Base-by-base conservation (phyloP, 805 yeast genomes). In the Zygosaccharomyces lentus region DNA sequence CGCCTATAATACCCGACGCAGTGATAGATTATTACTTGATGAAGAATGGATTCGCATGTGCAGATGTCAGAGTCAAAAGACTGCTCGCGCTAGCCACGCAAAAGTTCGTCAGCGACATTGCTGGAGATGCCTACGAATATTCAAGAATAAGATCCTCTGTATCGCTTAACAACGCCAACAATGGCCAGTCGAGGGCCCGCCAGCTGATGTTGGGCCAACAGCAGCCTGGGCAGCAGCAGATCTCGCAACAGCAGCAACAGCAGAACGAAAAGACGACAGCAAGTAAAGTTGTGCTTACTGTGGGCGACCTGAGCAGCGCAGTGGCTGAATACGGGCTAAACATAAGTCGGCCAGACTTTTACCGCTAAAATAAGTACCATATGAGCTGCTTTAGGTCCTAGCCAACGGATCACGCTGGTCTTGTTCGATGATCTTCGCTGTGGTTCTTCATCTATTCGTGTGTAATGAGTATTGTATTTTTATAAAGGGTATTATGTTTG, bases 1-100 rank as follows among this genome's bases (percentile, higher is more conserved):
- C 96, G 2, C 99, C 99, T 2, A 83, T 91, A 27, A 93, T 93
- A 34, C 99, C 99, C 0, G 98, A 93, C 62, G 90, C 95, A 0
- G 97, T 93, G 9, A 86, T 96, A 0, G 97, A 91, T 61, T 93
- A 89, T 63, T 93, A 91, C 58, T 68, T 91, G 43, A 79, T 87
- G 19, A 83, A 84, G 58, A 84, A 88, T 51, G 97, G 97, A 32
- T 82, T 93, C 57, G 84, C 82, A 48, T 80, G 93, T 23, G 74
- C 83, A 32, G 96, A 91, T 62, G 69, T 79, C 10, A 76, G 89
- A 47, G 80, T 86, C 47, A 90, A 89, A 64, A 74, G 98, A 44
- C 70, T 93, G 30, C 71, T 93, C 40, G 97, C 98, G 0, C 71
- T 93, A 46, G 98, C 99, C 1, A 93, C 99, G 0, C 99, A 95